A percentile compares a stretch with the other conserved stretches of the same genome.
phyloP scores from a whole-genome alignment of 257 asterid genomes.

The Voacanga thouarsii region DNA sequence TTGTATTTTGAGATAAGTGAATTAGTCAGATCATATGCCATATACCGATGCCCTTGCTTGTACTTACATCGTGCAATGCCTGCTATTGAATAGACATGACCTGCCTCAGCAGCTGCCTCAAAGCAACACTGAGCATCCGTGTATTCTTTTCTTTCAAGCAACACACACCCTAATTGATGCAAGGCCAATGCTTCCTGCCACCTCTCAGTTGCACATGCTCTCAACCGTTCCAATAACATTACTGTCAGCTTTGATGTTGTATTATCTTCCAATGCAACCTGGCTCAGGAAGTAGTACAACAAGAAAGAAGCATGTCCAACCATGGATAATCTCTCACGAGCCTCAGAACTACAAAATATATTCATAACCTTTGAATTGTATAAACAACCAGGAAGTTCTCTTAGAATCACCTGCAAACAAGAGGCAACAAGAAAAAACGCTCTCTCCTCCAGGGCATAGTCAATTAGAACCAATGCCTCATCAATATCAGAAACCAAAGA shows the following conservation, averaged over 20 bases:
- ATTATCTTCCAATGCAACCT: slow-evolving; percentile 43
- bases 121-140: slow-evolving; percentile 39
- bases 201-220: slow-evolving; percentile 42
- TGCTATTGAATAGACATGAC: slow-evolving; percentile 41
- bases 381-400: slow-evolving; percentile 43
- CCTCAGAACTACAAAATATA: slow-evolving; percentile 42
- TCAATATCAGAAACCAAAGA: slow-evolving; percentile 39
- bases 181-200: slow-evolving; percentile 44
- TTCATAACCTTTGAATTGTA: slow-evolving; percentile 38
- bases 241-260: slow-evolving; percentile 40
- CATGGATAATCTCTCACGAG: slow-evolving; percentile 32
- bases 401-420: slow-evolving; percentile 47
- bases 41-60: slow-evolving; percentile 39
- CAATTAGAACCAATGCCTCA: slow-evolving; percentile 44
- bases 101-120: slow-evolving; percentile 40
- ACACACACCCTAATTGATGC: slow-evolving; percentile 47
- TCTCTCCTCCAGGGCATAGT: slow-evolving; percentile 51
- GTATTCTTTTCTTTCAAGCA: slow-evolving; percentile 38
- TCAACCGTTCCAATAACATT: slow-evolving; percentile 39
- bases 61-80: slow-evolving; percentile 44
- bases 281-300: slow-evolving; percentile 47
- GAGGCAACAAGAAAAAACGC: slow-evolving; percentile 41
- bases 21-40: slow-evolving; percentile 35
- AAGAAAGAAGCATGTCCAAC: slow-evolving; percentile 46
- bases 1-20: slow-evolving; percentile 29